phyloP scores from a whole-genome alignment of 352 stramenopile species.

The Phytophthora citrophthora region DNA sequence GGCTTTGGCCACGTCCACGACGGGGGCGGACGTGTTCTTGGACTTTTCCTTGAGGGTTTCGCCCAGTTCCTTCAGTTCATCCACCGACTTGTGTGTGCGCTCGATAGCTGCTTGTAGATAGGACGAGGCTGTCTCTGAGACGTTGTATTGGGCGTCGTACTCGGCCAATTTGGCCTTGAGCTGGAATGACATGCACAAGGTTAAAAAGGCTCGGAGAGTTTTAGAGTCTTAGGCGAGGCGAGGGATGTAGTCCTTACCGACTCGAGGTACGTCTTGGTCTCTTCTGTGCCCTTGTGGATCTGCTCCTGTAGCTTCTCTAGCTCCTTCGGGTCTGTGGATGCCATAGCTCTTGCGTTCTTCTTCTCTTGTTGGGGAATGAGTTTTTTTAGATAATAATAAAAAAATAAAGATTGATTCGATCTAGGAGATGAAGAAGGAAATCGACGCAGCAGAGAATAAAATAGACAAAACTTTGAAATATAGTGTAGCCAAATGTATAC shows the following conservation, averaged over 20 bases:
- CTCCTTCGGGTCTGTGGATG: constrained; percentile 36
- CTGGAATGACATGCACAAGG: constrained; percentile 19
- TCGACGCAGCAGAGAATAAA: constrained; percentile 18
- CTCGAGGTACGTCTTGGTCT: constrained; percentile 79
- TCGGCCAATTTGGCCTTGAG: constrained; percentile 57
- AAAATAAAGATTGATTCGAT: too few species aligned
- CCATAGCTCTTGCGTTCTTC: constrained; percentile 7
- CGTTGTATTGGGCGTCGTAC: constrained; percentile 77
- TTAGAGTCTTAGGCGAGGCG: too few species aligned
- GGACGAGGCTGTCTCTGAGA: constrained; percentile 70
- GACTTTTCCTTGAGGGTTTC: constrained; percentile 61
- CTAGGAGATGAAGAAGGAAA: constrained; percentile 6
- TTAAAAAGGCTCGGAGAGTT: too few species aligned
- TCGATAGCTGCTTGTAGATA: constrained; percentile 76
- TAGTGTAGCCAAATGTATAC: neutral
- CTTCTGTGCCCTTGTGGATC: constrained; percentile 70
- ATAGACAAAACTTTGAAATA: neutral
- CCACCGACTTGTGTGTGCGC: constrained; percentile 69
- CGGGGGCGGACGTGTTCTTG: constrained; percentile 51
- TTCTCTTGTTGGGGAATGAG: constrained; percentile 9
- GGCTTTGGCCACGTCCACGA: constrained; percentile 58
- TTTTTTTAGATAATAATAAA: too few species aligned
- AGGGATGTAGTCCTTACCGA: constrained; percentile 25
- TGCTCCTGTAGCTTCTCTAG: constrained; percentile 73
- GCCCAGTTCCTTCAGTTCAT: constrained; percentile 71